phyloP scores from a whole-genome alignment of 139 green algal species.

The Tetradesmus obliquus region DNA sequence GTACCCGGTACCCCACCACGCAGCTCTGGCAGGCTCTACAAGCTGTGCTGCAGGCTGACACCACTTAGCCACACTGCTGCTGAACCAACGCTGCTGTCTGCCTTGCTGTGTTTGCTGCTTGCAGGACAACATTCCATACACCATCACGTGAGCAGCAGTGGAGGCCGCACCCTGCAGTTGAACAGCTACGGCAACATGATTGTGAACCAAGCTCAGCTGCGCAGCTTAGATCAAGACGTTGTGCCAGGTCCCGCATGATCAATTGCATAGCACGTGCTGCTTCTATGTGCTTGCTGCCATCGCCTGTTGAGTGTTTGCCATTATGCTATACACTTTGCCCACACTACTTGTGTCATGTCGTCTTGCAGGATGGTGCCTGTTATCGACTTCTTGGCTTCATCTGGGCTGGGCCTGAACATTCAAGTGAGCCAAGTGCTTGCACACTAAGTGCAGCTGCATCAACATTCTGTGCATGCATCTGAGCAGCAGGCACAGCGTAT shows the following conservation, averaged over 20 bases:
- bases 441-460: no score
- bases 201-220: background rate
- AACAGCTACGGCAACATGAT: background rate
- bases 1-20: no score
- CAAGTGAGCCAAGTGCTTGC: background rate
- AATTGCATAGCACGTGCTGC: no score
- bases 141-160: conserved; percentile 45
- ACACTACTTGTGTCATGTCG: background rate
- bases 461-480: no score
- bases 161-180: no score
- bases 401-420: conserved; percentile 50
- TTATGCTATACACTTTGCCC: background rate
- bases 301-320: background rate
- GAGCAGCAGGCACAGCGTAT: no score
- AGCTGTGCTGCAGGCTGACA: no score
- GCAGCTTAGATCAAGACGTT: background rate
- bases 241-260: no score
- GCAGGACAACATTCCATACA: conserved; percentile 67
- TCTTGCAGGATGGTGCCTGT: conserved; percentile 54
- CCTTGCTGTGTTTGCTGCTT: background rate
- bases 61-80: no score
- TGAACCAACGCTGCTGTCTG: background rate
- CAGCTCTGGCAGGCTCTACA: no score
- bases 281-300: background rate
- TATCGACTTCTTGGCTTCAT: conserved; percentile 57